Evolutionary conservation across 176 grass and related monocot genomes (phyloP).

Genomic region (Cymbopogon citratus): DNA sequence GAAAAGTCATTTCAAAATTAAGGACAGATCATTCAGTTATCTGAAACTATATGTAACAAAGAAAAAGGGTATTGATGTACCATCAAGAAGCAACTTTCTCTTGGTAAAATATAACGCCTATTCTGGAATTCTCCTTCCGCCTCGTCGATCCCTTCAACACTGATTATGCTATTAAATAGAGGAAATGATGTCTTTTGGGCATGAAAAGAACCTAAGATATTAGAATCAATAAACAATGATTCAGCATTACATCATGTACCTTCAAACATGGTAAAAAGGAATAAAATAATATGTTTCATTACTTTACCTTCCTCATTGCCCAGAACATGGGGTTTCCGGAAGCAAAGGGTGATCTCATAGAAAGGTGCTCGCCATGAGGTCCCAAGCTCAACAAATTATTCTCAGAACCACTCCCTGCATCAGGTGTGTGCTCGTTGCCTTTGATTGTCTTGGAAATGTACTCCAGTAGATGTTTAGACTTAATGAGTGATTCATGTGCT

Average conservation of each 20-base stretch:
- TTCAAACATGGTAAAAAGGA: constrained; percentile 2
- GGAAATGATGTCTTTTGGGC: constrained; percentile 32
- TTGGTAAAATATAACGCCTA: constrained; percentile 64
- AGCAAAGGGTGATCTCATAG: constrained; percentile 58
- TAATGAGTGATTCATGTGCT: constrained; percentile 46
- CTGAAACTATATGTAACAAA: constrained; percentile 12
- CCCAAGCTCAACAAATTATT: constrained; percentile 69
- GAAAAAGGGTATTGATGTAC: constrained; percentile 41
- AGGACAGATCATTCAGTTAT: background rate
- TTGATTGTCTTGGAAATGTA: constrained; percentile 41
- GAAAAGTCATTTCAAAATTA: constrained; percentile 15
- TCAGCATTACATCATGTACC: constrained; percentile 7
- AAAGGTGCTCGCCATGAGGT: constrained; percentile 66
- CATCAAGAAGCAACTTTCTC: constrained; percentile 64
- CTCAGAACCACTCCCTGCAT: constrained; percentile 24
- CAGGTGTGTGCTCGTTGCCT: constrained; percentile 1
- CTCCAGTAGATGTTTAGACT: constrained; percentile 47
- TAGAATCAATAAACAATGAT: constrained; percentile 3
- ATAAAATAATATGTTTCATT: background rate
- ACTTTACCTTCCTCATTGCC: constrained; percentile 44
- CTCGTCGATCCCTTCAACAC: constrained; percentile 48
- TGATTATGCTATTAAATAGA: constrained; percentile 65
- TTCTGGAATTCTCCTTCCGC: constrained; percentile 53
- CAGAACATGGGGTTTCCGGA: constrained; percentile 10
- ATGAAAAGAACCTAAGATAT: constrained; percentile 36